Evolutionary conservation across 495 filamentous ascomycete genomes (phyloP).

Genomic region (Terfezia boudieri): DNA sequence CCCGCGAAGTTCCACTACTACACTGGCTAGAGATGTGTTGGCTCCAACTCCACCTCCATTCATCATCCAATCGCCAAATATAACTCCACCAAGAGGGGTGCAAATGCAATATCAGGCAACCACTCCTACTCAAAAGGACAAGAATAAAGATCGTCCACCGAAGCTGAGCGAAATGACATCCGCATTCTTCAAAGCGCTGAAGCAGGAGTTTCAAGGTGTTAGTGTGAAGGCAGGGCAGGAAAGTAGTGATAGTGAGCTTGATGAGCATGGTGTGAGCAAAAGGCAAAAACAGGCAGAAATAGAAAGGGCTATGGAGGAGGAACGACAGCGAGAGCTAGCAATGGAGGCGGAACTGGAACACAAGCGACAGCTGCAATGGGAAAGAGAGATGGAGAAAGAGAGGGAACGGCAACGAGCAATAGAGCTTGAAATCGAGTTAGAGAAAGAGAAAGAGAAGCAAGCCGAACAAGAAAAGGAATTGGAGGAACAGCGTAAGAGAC

Average conservation of each 20-base stretch:
- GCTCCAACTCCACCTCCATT: not conserved
- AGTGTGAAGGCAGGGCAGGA: not conserved
- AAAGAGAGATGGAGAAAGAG: slow-evolving; percentile 8
- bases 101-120: not conserved
- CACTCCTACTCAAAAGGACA: not conserved
- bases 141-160: not conserved
- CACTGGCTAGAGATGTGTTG: not conserved
- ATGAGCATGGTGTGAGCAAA: slow-evolving; percentile 3
- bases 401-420: slow-evolving; percentile 4
- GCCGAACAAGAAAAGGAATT: not conserved
- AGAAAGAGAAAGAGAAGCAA: slow-evolving; percentile 10
- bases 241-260: not conserved
- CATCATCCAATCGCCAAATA: not conserved
- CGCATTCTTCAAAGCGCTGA: slow-evolving; percentile 16
- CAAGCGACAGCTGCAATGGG: slow-evolving; percentile 1
- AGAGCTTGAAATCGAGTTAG: slow-evolving; percentile 8
- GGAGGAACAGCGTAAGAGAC: slow-evolving; percentile 9
- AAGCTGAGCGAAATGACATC: slow-evolving; percentile 11
- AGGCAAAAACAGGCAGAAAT: slow-evolving; percentile 1
- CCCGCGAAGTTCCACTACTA: not conserved
- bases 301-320: slow-evolving; percentile 5
- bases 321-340: slow-evolving; percentile 1
- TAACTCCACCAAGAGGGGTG: not conserved
- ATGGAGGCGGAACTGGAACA: slow-evolving; percentile 3
- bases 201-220: slow-evolving; percentile 15